These are phyloP conservation scores for Santalum album DNA, from an alignment of 164 flowering plant species.

Conservation along the genomic window DNA sequence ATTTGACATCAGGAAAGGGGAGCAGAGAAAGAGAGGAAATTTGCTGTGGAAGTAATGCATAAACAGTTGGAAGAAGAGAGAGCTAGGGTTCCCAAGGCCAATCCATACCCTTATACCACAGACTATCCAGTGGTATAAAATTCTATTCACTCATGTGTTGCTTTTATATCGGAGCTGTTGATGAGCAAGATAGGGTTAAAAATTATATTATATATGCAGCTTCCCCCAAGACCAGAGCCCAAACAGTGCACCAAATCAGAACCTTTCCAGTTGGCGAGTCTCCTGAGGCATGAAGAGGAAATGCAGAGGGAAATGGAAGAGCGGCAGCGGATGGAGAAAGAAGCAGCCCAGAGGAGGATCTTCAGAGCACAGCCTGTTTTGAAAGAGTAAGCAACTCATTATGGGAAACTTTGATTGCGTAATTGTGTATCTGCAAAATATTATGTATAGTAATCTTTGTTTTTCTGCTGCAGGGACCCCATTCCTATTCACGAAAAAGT, in stretches of 20 bases:
- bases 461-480: constrained; percentile 58
- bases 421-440: background rate
- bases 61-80: constrained; percentile 77
- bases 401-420: background rate
- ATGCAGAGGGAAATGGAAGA: constrained; percentile 83
- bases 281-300: constrained; percentile 91
- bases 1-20: constrained; percentile 60
- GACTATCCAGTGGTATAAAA: constrained; percentile 82
- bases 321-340: constrained; percentile 53
- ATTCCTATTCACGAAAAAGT: constrained; percentile 83
- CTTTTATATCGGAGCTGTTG: background rate
- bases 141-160: background rate
- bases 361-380: constrained; percentile 81
- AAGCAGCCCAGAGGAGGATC: constrained; percentile 63
- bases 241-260: constrained; percentile 78
- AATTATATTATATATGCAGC: constrained; percentile 34
- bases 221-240: constrained; percentile 93
- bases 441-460: background rate
- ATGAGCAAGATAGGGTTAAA: too few relatives aligned
- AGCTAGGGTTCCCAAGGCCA: constrained; percentile 78
- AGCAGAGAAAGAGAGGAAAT: constrained; percentile 62
- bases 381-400: constrained; percentile 50
- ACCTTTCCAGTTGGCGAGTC: constrained; percentile 85
- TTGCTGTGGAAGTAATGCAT: constrained; percentile 42
- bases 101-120: constrained; percentile 91